Evolutionary conservation across 2,329 filamentous ascomycete species (phyloP).

Genomic region (Colletotrichum tropicale): DNA sequence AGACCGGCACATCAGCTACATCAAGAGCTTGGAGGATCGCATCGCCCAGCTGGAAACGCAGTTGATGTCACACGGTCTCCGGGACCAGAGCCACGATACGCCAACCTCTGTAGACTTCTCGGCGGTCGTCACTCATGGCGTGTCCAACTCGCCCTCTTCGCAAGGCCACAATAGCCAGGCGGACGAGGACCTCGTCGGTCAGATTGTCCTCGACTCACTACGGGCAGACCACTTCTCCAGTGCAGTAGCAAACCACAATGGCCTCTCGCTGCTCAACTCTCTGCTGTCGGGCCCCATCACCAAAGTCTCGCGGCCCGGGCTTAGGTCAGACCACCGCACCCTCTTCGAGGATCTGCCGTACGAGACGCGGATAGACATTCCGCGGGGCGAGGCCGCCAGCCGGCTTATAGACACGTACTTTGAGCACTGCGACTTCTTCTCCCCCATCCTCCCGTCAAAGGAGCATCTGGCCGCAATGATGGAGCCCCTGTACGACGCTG

Average conservation of each 20-base stretch:
- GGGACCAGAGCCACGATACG: neutral
- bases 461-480: conserved; percentile 12
- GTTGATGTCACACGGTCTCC: neutral
- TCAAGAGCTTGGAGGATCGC: conserved; percentile 28
- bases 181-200: neutral
- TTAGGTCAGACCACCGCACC: conserved; percentile 1
- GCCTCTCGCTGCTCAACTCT: conserved; percentile 5
- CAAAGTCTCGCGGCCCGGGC: neutral
- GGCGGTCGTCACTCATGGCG: neutral
- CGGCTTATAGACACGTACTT: conserved; percentile 27
- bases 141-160: neutral
- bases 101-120: neutral
- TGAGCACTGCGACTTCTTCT: conserved; percentile 32
- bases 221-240: neutral
- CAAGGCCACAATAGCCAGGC: neutral
- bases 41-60: conserved; percentile 26
- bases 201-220: neutral
- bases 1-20: conserved; percentile 22
- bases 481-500: neutral
- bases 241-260: neutral
- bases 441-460: conserved; percentile 24
- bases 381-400: conserved; percentile 3
- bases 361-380: conserved; percentile 6
- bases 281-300: conserved; percentile 6
- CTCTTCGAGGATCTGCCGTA: conserved; percentile 20